Evolutionary conservation across 495 filamentous ascomycete genomes (phyloP), one percentile per base, ranked within the genome.

Genomic region (Aspergillus cristatus): DNA sequence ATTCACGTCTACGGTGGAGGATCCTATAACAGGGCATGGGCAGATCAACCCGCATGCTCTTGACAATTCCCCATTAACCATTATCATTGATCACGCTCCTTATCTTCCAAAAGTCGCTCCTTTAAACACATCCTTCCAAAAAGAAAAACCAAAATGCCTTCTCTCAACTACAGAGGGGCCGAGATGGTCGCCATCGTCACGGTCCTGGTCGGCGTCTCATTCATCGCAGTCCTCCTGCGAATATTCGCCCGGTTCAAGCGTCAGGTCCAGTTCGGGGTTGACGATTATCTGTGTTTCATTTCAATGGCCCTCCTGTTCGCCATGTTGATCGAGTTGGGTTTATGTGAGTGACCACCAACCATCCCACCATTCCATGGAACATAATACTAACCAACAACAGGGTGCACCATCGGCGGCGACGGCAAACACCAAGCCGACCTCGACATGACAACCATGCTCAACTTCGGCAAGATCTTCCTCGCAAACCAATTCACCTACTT

Each of bases 401-500:
- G 61, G 61, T 61, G 58, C 24, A 33, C 55, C 11, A 63, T 61
- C 28, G 61, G 58, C 37, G 58, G 58, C 13, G 61, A 63, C 25
- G 59, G 61, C 16, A 42, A 48, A 15, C 57, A 65, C 34, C 35
- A 45, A 22, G 38, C 37, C 11, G 38, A 40, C 13, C 22, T 65
- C 2, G 42, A 46, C 24, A 26, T 34, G 3, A 26, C 54, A 13
- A 60, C 55, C 6, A 45, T 60, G 16, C 37, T 46, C 35, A 56
- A 60, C 48, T 67, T 63, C 35, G 56, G 43, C 35, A 65, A 69
- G 53, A 58, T 66, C 42, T 68, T 68, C 53, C 49, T 70, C 13
- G 58, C 61, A 33, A 65, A 63, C 41, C 58, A 70, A 49, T 58
- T 68, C 44, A 54, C 58, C 24, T 69, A 67, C 48, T 68, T 67